Conservation (phyloP, 306 rosid genomes). For the Trifolium pratense region DNA sequence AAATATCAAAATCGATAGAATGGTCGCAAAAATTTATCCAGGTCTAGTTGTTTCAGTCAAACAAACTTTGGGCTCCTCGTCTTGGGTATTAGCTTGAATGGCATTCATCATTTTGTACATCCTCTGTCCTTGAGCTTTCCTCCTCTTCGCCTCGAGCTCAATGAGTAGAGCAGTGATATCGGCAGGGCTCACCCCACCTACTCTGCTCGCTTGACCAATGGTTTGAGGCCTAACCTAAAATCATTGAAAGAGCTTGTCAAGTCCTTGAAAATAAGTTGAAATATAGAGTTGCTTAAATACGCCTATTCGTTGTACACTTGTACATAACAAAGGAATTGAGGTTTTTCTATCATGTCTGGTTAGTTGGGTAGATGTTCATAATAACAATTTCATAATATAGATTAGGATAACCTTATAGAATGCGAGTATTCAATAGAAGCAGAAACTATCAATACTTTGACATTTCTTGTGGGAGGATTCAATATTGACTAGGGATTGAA, state of each 20-base stretch:
- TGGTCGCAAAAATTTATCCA: conserved; percentile 40
- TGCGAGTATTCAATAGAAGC: neutral
- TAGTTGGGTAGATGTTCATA: neutral
- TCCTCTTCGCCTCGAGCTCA: conserved; percentile 76
- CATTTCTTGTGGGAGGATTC: neutral
- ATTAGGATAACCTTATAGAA: conserved; percentile 2
- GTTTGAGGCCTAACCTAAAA: conserved; percentile 63
- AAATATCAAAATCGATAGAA: conserved; percentile 39
- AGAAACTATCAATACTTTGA: conserved; percentile 11
- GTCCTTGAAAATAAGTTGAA: conserved; percentile 20
- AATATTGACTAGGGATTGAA: conserved; percentile 6
- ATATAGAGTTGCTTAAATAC: neutral
- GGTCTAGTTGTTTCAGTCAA: conserved; percentile 60
- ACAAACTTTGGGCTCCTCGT: conserved; percentile 52
- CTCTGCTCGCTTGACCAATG: conserved; percentile 95
- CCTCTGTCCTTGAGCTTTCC: conserved; percentile 69
- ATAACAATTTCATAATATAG: conserved; percentile 19
- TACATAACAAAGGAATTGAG: neutral
- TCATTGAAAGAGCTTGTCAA: conserved; percentile 22
- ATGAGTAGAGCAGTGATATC: conserved; percentile 91
- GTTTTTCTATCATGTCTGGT: neutral
- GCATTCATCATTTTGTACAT: conserved; percentile 62
- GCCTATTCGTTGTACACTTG: neutral
- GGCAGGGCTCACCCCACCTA: conserved; percentile 98
- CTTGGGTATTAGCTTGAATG: conserved; percentile 47